Evolutionary conservation across 176 grass and related monocot genomes (phyloP), one percentile per base, ranked within the genome.

Genomic region (Poa annua): DNA sequence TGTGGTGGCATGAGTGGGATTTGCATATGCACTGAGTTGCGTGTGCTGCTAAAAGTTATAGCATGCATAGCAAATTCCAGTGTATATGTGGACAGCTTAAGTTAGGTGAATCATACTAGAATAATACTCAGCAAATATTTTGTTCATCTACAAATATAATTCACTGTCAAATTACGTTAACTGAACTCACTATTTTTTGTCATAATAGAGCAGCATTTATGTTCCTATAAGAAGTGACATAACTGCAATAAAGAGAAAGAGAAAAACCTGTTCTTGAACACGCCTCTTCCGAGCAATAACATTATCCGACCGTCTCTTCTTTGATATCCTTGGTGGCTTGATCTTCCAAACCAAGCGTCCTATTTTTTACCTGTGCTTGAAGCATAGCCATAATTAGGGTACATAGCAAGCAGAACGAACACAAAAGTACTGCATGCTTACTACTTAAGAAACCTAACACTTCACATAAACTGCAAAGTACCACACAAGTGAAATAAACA

Each of bases 211-310:
- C 25, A 52, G 47, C 25, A 74, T 20, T 20, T 65, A 25, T 8
- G 39, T 78, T 69, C 62, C 41, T 71, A n/a, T 5, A 71, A 79
- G 24, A 38, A 78, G 19, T 70, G 19, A 78, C 69, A 60, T 2
- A 64, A 33, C 61, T 25, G 56, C n/a, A 60, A 25, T 69, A 51
- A 62, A 63, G 41, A 10, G 41, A 42, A 42, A 42, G 26, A 87
- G 50, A 74, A 70, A 8, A n/a, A 97, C 95, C 92, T 98, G 95
- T 88, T 77, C 76, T 79, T 94, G 92, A 76, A 93, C 87, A 78
- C 85, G 82, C 77, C 88, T 94, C 79, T 98, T 98, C 86, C 90
- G 81, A 86, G 92, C 92, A 65, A 98, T 84, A 71, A 50, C 4
- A 16, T 50, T 50, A 50, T 14, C 3, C 4, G 48, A 50, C 3